Percentiles rank a stretch among this genome's conserved stretches.
These are phyloP conservation scores for Bullera alba DNA, from an alignment of 768 basidiomycete genomes.

Conservation along the genomic window DNA sequence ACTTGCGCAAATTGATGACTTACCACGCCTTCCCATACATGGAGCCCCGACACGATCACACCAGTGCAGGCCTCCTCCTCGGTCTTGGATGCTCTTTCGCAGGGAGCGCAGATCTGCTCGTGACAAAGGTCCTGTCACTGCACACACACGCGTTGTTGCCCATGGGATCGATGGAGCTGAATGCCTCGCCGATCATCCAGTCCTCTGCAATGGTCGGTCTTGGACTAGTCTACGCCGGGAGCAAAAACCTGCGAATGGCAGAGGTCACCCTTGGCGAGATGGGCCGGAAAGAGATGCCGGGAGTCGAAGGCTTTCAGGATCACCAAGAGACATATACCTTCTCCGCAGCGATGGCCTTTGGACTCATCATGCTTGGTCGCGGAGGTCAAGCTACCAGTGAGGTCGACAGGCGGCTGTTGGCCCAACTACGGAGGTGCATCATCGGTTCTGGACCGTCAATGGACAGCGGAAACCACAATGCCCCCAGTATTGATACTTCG, in stretches of 20 bases:
- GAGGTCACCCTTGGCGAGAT: constrained; percentile 85
- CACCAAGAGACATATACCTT: constrained; percentile 88
- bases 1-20: constrained; percentile 77
- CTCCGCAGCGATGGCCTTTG: constrained; percentile 80
- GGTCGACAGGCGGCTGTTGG: constrained; percentile 65
- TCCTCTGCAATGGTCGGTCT: constrained; percentile 79
- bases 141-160: constrained; percentile 91
- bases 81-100: constrained; percentile 88
- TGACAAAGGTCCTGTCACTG: constrained; percentile 84
- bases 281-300: constrained; percentile 65
- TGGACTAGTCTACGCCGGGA: constrained; percentile 83
- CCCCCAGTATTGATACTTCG: constrained; percentile 77
- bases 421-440: constrained; percentile 64
- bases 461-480: background rate
- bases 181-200: constrained; percentile 82
- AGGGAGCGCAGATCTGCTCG: constrained; percentile 74
- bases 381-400: constrained; percentile 61
- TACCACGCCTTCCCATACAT: constrained; percentile 95
- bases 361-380: constrained; percentile 91
- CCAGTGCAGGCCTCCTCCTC: constrained; percentile 84
- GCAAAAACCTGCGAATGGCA: constrained; percentile 80
- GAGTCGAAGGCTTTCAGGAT: constrained; percentile 76
- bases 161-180: constrained; percentile 75
- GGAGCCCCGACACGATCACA: constrained; percentile 91
- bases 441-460: constrained; percentile 56